Base-by-base conservation (phyloP, 371 early-diverging fungal species). In the Haplosporangium sp. region DNA sequence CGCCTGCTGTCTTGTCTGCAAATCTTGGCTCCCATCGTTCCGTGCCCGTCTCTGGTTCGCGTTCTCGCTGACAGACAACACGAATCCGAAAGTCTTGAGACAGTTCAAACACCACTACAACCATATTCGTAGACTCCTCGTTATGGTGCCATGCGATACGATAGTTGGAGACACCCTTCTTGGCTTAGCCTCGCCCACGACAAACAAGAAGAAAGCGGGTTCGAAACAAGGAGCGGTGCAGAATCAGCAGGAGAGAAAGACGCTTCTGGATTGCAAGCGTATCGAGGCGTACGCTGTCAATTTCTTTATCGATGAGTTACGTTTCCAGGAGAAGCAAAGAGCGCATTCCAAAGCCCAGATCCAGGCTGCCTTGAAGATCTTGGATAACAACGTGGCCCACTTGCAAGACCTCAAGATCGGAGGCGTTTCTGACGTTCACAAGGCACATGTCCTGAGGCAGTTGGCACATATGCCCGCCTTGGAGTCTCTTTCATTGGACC, bases 231-330 rank as follows among this genome's bases (percentile, higher is more conserved):
- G 29, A 29, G 4, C 29, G 29, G 29, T 4, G 29, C 29, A 3
- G 40, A 2, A 42, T 18, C 47, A 46, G 11, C 21, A 16, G 11
- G 18, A 37, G 41, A 6, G 9, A 14, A 65, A 65, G 36, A 58
- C 59, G 0, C 14, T 67, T 0, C 36, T 36, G 40, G 61, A 67
- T 23, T 67, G 67, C 45, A 37, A 14, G 10, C 60, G 60, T 7
- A 42, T 67, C 14, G 42, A 60, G 45, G 16, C 9, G 0, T n/a
- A 60, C 47, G 14, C 16, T 4, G 42, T 67, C 40, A 37, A 18
- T 4, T 64, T 47, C 41, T 41, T 18, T 20, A 10, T 10, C 2
- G 52, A 52, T n/a, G 2, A 50, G 10, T 38, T 5, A 16, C 2
- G 7, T 29, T 20, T 11, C 38, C 11, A 16, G 3, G 50, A 21